Evolutionary conservation across 352 stramenopile species (phyloP).

Genomic region (Phytophthora colocasiae): DNA sequence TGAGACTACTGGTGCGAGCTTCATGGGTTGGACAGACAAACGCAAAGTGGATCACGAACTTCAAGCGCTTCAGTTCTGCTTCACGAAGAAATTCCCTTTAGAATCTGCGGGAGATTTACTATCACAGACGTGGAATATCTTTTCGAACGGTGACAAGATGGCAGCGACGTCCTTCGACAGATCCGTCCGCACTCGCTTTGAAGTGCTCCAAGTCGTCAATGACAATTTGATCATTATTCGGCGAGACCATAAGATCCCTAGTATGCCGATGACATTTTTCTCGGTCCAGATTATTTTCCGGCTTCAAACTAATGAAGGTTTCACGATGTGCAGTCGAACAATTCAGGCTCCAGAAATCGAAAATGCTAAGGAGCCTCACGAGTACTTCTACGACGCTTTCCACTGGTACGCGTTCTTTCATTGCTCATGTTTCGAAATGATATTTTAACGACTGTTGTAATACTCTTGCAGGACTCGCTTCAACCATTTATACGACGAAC

Average conservation of each 20-base stretch:
- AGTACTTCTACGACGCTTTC: conserved; percentile 65
- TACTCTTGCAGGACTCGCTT: conserved; percentile 58
- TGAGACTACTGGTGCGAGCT: conserved; percentile 36
- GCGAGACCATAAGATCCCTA: conserved; percentile 50
- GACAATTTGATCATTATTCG: conserved; percentile 64
- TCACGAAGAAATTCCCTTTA: conserved; percentile 42
- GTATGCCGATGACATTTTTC: conserved; percentile 52
- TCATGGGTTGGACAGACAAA: conserved; percentile 63
- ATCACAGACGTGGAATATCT: conserved; percentile 48
- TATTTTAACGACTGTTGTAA: not conserved
- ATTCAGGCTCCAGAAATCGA: conserved; percentile 59
- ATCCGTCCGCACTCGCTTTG: conserved; percentile 50
- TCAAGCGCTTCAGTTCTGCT: conserved; percentile 45
- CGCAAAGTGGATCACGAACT: conserved; percentile 41
- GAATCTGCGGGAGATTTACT: conserved; percentile 40
- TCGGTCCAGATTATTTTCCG: conserved; percentile 67
- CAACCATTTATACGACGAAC: conserved; percentile 51
- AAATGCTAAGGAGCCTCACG: conserved; percentile 43
- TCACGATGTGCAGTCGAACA: conserved; percentile 59
- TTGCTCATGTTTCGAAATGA: conserved; percentile 1
- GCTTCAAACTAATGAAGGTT: conserved; percentile 55
- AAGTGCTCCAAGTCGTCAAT: conserved; percentile 58
- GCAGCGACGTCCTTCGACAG: conserved; percentile 47
- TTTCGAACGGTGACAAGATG: conserved; percentile 46
- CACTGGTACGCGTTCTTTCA: conserved; percentile 42